These are phyloP conservation scores for Vigna trinervia DNA, from an alignment of 306 rosid species.

Conservation along the genomic window DNA sequence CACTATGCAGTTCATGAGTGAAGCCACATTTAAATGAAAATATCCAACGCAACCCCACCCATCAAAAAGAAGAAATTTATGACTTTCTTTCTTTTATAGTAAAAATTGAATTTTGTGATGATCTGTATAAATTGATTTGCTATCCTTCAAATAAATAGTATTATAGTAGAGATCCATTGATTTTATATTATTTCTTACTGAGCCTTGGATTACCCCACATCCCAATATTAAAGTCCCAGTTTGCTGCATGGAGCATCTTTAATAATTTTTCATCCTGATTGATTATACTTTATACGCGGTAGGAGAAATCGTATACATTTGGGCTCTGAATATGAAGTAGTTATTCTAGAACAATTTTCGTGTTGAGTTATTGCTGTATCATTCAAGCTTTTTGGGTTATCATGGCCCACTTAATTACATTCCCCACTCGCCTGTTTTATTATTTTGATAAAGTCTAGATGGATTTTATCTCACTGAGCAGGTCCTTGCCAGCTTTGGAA, in stretches of 20 bases:
- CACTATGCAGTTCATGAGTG: constrained; percentile 4
- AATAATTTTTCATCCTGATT: constrained; percentile 19
- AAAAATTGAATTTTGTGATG: constrained; percentile 18
- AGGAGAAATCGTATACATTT: constrained; percentile 31
- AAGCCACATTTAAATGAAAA: constrained; percentile 5
- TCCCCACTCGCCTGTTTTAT: not conserved
- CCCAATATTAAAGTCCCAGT: constrained; percentile 2
- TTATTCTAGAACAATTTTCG: constrained; percentile 27
- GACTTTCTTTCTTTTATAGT: not conserved
- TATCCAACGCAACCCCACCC: not conserved
- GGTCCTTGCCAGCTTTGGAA: constrained; percentile 81
- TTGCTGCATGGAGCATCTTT: constrained; percentile 1
- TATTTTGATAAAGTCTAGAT: constrained; percentile 17
- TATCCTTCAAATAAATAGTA: constrained; percentile 28
- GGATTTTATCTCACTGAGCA: constrained; percentile 48
- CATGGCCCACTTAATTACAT: constrained; percentile 36
- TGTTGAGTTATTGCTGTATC: constrained; percentile 28
- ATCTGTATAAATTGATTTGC: constrained; percentile 7
- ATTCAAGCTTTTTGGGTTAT: constrained; percentile 10
- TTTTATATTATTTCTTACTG: constrained; percentile 34
- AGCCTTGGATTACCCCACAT: constrained; percentile 8
- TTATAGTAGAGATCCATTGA: constrained; percentile 24
- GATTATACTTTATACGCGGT: not conserved
- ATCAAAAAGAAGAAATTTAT: not conserved
- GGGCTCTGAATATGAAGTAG: constrained; percentile 20